Percentiles rank a stretch among this genome's conserved stretches.
phyloP scores from a whole-genome alignment of 176 grass and related monocot genomes.

The Carex myosuroides region DNA sequence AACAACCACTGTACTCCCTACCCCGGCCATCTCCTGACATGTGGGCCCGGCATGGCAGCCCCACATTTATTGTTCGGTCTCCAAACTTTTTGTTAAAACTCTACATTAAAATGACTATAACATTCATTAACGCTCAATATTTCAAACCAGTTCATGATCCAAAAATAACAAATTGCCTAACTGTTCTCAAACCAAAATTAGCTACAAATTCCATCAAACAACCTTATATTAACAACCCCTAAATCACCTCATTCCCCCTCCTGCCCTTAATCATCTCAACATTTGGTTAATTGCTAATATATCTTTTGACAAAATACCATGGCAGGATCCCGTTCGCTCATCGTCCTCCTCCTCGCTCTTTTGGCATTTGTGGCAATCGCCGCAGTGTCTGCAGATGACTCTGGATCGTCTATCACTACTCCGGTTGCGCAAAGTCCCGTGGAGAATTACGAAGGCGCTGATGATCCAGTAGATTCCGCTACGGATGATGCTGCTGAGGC shows the following conservation, averaged over 20 bases:
- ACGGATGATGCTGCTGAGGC: not conserved
- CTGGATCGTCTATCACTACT: conserved; percentile 5
- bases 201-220: not conserved
- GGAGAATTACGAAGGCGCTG: not conserved
- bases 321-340: conserved; percentile 11
- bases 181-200: not conserved
- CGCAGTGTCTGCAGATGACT: not conserved
- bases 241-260: not conserved
- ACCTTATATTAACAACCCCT: conserved; percentile 9
- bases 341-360: not conserved
- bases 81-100: not conserved
- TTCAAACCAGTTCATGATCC: not conserved
- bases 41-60: not conserved
- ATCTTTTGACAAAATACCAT: not conserved
- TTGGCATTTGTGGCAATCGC: not conserved
- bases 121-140: not conserved
- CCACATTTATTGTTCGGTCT: not conserved
- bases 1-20: not conserved
- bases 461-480: not conserved
- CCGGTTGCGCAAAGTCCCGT: conserved; percentile 1
- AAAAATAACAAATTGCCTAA: conserved; percentile 10
- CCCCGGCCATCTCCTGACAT: not conserved
- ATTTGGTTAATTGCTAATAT: not conserved
- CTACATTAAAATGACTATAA: not conserved
- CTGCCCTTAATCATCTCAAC: conserved; percentile 3